These are phyloP conservation scores for Tetracladium marchalianum DNA, from an alignment of 495 filamentous ascomycete genomes.

Conservation along the genomic window DNA sequence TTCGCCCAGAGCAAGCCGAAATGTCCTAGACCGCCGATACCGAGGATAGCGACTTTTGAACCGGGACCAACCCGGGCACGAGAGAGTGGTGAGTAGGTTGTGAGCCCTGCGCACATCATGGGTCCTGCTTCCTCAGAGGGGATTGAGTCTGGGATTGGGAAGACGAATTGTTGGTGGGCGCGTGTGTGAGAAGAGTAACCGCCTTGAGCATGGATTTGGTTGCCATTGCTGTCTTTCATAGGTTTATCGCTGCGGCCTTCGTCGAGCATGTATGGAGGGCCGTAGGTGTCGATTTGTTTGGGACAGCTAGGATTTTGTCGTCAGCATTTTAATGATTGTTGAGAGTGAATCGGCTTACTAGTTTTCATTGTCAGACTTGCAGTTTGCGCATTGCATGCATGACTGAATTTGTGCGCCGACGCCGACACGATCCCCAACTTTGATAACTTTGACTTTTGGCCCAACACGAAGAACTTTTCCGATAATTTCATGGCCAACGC, in stretches of 20 bases:
- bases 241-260: slow-evolving; percentile 22
- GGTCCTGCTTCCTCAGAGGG: slow-evolving; percentile 56
- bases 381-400: slow-evolving; percentile 59
- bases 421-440: slow-evolving; percentile 68
- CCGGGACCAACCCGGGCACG: slow-evolving; percentile 52
- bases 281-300: slow-evolving; percentile 45
- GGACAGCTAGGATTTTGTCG: not conserved
- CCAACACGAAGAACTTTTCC: slow-evolving; percentile 65
- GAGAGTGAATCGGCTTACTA: slow-evolving; percentile 67
- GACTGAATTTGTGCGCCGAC: slow-evolving; percentile 70
- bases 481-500: slow-evolving; percentile 68
- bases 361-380: slow-evolving; percentile 66
- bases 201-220: slow-evolving; percentile 53
- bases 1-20: slow-evolving; percentile 50
- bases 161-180: slow-evolving; percentile 65
- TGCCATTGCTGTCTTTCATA: slow-evolving; percentile 19
- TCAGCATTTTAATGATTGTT: slow-evolving; percentile 37
- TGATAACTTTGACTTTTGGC: slow-evolving; percentile 51
- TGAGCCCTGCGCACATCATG: slow-evolving; percentile 72
- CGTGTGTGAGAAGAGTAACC: slow-evolving; percentile 63
- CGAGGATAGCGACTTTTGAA: slow-evolving; percentile 60
- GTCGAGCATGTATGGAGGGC: slow-evolving; percentile 44
- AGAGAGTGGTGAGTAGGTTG: slow-evolving; percentile 58
- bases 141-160: slow-evolving; percentile 64
- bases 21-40: slow-evolving; percentile 67